Evolutionary conservation across 129 eudicot genomes (phyloP), one percentile per base, ranked within the genome.

Genomic region (Centaurea solstitialis): DNA sequence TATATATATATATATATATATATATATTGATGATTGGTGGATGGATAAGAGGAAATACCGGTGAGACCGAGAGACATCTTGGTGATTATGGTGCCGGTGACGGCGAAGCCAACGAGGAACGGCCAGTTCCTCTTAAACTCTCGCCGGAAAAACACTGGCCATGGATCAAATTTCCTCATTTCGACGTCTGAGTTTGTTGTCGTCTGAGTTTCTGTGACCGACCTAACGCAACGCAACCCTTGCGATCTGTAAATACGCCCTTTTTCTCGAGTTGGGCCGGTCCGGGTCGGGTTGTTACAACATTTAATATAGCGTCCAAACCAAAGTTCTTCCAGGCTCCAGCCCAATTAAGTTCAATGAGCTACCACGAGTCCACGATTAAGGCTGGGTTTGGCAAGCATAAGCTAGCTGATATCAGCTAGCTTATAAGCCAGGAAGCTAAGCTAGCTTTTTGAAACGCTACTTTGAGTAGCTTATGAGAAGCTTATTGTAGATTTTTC

Each of bases 1-100:
- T n/a, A n/a, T n/a, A n/a, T n/a, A n/a, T n/a, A n/a, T n/a, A n/a
- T n/a, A n/a, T n/a, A n/a, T n/a, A n/a, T n/a, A n/a, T n/a, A n/a
- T n/a, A n/a, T n/a, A n/a, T n/a, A n/a, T n/a, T n/a, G n/a, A n/a
- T n/a, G n/a, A n/a, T n/a, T n/a, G n/a, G n/a, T n/a, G n/a, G n/a
- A n/a, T n/a, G n/a, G 21, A 43, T 47, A 40, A 40, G 41, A 23
- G 69, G 20, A 18, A 68, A 40, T 59, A 91, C 95, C 95, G 7
- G 95, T 81, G 68, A 91, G 89, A 57, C 92, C 86, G 76, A 88
- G 90, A 70, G 95, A 84, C 2, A 91, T 9, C 81, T 88, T 91
- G 86, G 91, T 86, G 85, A 91, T 84, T 76, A 91, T 78, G 80
- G 90, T 13, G 50, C 95, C 95, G 76, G 95, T 91, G 70, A 86